Evolutionary conservation across 164 flowering plant species (phyloP).

Genomic region (Cinnamomum micranthum): DNA sequence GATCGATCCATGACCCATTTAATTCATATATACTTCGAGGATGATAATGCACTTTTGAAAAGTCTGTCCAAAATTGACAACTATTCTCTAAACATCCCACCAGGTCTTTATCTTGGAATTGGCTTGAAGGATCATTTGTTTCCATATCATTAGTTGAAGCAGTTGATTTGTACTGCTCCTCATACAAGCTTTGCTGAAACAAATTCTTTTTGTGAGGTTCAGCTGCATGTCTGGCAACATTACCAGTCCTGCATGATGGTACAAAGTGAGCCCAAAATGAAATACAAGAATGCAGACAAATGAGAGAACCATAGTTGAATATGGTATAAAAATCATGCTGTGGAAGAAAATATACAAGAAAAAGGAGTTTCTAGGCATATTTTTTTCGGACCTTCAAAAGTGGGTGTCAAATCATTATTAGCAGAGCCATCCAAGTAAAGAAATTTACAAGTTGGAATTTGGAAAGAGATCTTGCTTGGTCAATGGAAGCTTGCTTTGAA

Average conservation of each 20-base stretch:
- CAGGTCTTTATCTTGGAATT: conserved; percentile 54
- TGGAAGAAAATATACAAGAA: neutral
- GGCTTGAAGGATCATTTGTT: conserved; percentile 17
- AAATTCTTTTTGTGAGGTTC: conserved; percentile 67
- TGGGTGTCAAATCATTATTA: no score
- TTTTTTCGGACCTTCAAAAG: no score
- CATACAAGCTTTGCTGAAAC: conserved; percentile 75
- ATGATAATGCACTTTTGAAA: conserved; percentile 91
- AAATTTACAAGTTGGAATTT: neutral
- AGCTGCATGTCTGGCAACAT: conserved; percentile 51
- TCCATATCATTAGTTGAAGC: conserved; percentile 13
- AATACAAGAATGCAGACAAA: neutral
- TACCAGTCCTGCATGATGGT: conserved; percentile 61
- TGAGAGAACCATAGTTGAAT: neutral
- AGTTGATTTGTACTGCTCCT: conserved; percentile 21
- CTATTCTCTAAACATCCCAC: conserved; percentile 58
- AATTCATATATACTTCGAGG: conserved; percentile 79
- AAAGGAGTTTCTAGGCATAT: no score
- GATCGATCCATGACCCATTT: conserved; percentile 59
- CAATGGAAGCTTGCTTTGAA: no score
- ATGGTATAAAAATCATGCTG: neutral
- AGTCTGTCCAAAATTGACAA: conserved; percentile 89
- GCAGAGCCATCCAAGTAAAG: neutral
- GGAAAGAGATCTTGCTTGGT: neutral
- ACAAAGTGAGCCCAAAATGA: neutral